Conservation (phyloP, 306 rosid genomes). For the Prunus kanzakura region DNA sequence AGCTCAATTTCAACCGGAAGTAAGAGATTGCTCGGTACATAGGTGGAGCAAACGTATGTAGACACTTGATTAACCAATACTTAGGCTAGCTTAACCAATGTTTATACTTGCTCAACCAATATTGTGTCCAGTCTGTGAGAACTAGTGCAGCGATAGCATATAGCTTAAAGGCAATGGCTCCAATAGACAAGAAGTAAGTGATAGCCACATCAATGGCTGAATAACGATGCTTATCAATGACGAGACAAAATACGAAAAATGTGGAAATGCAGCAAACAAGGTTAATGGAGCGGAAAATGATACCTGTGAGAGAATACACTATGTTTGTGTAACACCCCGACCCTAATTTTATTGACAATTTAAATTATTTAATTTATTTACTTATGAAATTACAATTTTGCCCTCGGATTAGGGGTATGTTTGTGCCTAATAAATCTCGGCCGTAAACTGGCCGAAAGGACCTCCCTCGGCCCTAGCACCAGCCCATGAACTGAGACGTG, state of each 20-base stretch:
- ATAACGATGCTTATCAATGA: not conserved
- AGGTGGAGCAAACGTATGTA: not conserved
- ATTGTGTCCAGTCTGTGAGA: slow-evolving; percentile 61
- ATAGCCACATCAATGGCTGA: not conserved
- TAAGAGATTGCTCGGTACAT: not conserved
- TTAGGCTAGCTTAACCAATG: too few relatives aligned
- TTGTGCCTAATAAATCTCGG: too few relatives aligned
- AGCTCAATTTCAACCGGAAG: not conserved
- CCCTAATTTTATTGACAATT: too few relatives aligned
- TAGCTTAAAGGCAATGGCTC: slow-evolving; percentile 51
- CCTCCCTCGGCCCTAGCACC: too few relatives aligned
- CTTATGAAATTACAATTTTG: too few relatives aligned
- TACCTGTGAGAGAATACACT: slow-evolving; percentile 50
- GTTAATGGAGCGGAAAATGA: slow-evolving; percentile 43
- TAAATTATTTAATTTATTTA: too few relatives aligned
- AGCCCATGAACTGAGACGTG: too few relatives aligned
- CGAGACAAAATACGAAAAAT: slow-evolving; percentile 20
- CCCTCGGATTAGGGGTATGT: too few relatives aligned
- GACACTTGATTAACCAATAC: slow-evolving; percentile 24
- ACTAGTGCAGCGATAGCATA: slow-evolving; percentile 55
- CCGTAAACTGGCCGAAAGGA: too few relatives aligned
- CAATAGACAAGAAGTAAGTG: slow-evolving; percentile 39
- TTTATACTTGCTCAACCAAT: slow-evolving; percentile 17
- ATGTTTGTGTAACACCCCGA: slow-evolving; percentile 11
- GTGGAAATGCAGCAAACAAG: slow-evolving; percentile 34